Base-by-base conservation (phyloP, 2,329 filamentous ascomycete species). In the Ascochyta fabae region DNA sequence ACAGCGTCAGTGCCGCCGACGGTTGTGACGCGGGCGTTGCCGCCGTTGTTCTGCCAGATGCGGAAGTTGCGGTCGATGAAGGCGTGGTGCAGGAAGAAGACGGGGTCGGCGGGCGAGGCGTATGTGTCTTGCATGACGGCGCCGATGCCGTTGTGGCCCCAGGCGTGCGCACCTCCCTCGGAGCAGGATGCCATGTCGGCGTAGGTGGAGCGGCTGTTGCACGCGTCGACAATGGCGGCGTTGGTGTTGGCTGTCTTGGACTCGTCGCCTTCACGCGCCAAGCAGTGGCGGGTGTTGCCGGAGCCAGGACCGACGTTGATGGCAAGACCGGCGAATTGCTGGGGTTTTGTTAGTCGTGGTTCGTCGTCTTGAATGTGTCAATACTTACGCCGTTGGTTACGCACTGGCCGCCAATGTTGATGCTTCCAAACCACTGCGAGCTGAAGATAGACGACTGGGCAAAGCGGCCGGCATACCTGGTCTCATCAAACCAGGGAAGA, bases 41-140 rank as follows among this genome's bases (percentile, higher is more conserved):
- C 39, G 56, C 71, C 60, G 24, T 39, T 38, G 65, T 72, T 72
- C 66, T 83, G 80, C 80, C 80, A 83, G 57, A 81, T 79, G 74
- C 79, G 80, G 74, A 76, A 83, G 39, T 78, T 74, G 41, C 79
- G 77, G 68, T 83, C 81, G 45, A 83, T 76, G 66, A 79, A 78
- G 15, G 68, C 76, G 59, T 83, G 81, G 69, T 83, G 81, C 34
- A 80, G 71, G 66, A 73, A 83, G 72, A 83, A 83, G 56, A 75
- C 55, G n/a, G 70, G 69, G 61, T 76, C 73, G 19, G 62, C 65
- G 40, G 70, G 69, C 2, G 74, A 75, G 12, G 63, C 69, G 36
- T 65, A 74, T 8, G 61, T 60, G 54, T 74, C 73, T 34, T 58
- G 56, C 71, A 73, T 75, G 47, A 73, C 71, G 26, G 69, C 66